A percentile compares a stretch with the other conserved stretches of the same genome.
phyloP scores from a whole-genome alignment of 108 stramenopile species.

The Cyclotella sp. region DNA sequence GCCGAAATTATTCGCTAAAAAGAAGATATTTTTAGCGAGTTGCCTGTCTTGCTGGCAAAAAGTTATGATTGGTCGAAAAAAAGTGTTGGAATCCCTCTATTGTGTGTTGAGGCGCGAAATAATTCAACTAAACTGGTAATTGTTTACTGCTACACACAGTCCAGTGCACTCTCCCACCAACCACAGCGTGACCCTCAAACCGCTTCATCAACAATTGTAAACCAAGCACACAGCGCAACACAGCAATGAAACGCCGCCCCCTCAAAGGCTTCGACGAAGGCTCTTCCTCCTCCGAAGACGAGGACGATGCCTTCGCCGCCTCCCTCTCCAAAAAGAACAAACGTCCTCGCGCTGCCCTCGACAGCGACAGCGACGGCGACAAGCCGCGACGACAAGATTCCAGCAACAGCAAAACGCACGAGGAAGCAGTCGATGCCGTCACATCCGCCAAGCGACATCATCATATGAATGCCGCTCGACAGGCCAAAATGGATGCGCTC shows the following conservation, averaged over 20 bases:
- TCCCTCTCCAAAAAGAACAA: conserved; percentile 36
- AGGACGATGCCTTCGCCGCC: conserved; percentile 41
- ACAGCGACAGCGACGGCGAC: conserved; percentile 1
- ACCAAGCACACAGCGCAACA: not conserved
- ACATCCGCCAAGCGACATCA: conserved; percentile 54
- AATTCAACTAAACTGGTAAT: too few relatives aligned
- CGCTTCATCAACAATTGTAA: not conserved
- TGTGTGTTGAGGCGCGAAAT: too few relatives aligned
- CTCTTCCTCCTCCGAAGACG: conserved; percentile 35
- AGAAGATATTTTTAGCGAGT: too few relatives aligned
- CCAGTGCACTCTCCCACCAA: too few relatives aligned
- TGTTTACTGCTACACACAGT: too few relatives aligned
- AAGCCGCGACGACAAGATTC: not conserved
- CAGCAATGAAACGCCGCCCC: conserved; percentile 9
- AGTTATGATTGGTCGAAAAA: too few relatives aligned
- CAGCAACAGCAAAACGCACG: conserved; percentile 4
- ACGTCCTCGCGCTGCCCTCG: not conserved
- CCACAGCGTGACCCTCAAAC: not conserved
- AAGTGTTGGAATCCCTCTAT: too few relatives aligned
- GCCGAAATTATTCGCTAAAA: too few relatives aligned
- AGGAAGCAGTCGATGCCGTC: not conserved
- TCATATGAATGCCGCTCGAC: conserved; percentile 51
- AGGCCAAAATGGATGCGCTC: conserved; percentile 84
- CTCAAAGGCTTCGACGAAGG: conserved; percentile 39
- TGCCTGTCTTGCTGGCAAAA: too few relatives aligned